Evolutionary conservation across 2,329 filamentous ascomycete genomes (phyloP), one percentile per base, ranked within the genome.

Genomic region (Arthrobotrys musiformis): DNA sequence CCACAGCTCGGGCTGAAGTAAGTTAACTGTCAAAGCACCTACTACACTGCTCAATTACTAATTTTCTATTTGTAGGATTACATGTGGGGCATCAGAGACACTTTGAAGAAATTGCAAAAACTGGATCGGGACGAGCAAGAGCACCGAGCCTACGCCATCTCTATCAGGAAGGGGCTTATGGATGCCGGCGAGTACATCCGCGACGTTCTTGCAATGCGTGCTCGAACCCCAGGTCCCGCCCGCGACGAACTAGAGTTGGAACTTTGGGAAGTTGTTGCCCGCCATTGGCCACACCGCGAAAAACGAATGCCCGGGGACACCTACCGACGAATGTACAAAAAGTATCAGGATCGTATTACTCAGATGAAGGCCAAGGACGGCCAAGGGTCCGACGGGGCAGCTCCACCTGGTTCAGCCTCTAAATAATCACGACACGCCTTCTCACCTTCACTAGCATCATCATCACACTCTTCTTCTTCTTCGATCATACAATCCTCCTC

Each of bases 81-180:
- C 4, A 72, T 78, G 74, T 73, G 68, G 42, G 68, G 68, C 4
- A 73, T 78, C 4, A 72, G 63, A 15, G 13, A 42, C 11, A 8
- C 33, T 7, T 30, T 78, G 3, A 67, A 78, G 52, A 73, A 69
- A 28, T 54, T 78, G n/a, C 62, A 58, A 37, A 42, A 60, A 5
- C 40, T 78, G 8, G 68, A 78, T 30, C 62, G 62, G 46, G 63
- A 68, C 1, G 52, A 58, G 33, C 46, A 72, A 28, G 74, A 77
- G 9, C 50, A 50, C 19, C 66, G 70, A 28, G 19, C n/a, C n/a
- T 77, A 70, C 42, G 73, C 52, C 0, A 48, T 67, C 52, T 42
- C 40, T 8, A 73, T 78, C n/a, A 73, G 74, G 42, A 69, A 78
- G 15, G 72, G 72, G 40, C 68, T 78, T 2, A 78, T 78, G 74